Conservation (phyloP, 305 asterid species). For the Rubia occidens region DNA sequence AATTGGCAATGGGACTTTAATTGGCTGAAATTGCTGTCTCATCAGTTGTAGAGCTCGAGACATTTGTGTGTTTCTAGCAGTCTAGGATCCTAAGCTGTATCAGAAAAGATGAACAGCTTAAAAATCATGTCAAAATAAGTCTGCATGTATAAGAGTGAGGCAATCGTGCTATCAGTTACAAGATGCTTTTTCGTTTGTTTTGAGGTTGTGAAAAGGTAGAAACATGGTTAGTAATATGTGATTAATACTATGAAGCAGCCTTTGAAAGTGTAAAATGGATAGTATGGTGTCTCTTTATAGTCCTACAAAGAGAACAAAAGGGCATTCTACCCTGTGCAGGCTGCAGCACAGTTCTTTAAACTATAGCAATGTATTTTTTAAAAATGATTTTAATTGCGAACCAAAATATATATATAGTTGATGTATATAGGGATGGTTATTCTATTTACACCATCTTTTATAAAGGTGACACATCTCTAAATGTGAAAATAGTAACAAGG, state of each 20-base stretch:
- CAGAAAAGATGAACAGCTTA: not conserved
- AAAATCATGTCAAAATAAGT: not conserved
- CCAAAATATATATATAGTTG: not conserved
- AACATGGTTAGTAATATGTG: not conserved
- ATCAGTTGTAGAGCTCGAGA: not conserved
- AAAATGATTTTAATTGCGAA: not conserved
- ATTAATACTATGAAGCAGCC: not conserved
- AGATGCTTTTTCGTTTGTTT: not conserved
- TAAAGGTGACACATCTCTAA: not conserved
- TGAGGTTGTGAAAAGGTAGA: not conserved
- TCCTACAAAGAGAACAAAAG: not conserved
- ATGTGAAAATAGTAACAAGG: not conserved
- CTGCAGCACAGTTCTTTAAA: not conserved
- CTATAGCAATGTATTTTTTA: not conserved
- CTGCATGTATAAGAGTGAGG: not conserved
- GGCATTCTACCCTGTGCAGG: not conserved
- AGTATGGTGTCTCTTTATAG: not conserved
- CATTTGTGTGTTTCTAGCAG: not conserved
- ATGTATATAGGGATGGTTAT: not conserved
- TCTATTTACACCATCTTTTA: not conserved
- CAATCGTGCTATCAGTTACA: not conserved
- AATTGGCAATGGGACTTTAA: not conserved
- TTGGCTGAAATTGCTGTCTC: not conserved
- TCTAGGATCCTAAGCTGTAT: not conserved
- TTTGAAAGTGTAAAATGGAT: not conserved